Conservation (phyloP, 2,329 filamentous ascomycete genomes). For the Fusarium ramigenum region DNA sequence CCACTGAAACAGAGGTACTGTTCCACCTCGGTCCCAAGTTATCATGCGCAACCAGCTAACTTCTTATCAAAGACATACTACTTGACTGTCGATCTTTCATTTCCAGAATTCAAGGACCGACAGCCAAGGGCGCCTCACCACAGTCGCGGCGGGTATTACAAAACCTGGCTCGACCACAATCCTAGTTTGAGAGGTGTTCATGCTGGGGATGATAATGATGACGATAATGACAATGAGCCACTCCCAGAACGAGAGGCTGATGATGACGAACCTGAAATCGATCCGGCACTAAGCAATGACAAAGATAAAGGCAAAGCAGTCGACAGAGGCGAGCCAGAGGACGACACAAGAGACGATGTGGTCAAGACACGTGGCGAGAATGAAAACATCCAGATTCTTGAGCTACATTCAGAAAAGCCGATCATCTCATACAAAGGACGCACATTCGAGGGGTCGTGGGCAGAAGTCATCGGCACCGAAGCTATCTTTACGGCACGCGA, state of each 20-base stretch:
- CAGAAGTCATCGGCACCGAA: constrained; percentile 84
- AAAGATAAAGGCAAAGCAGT: constrained; percentile 36
- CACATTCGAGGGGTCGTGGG: constrained; percentile 84
- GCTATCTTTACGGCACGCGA: constrained; percentile 71
- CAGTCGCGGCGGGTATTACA: constrained; percentile 58
- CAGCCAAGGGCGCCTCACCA: constrained; percentile 52
- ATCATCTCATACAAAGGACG: constrained; percentile 82
- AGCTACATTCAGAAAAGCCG: constrained; percentile 79
- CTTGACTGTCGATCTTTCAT: constrained; percentile 70
- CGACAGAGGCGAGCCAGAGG: constrained; percentile 10
- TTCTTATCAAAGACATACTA: constrained; percentile 65
- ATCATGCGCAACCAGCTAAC: constrained; percentile 10
- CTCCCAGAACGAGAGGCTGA: constrained; percentile 50
- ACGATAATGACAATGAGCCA: constrained; percentile 46
- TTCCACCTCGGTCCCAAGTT: background rate
- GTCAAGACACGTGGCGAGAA: constrained; percentile 25
- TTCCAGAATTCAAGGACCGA: constrained; percentile 63
- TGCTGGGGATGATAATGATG: constrained; percentile 37
- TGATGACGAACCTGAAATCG: constrained; percentile 41
- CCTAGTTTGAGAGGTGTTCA: constrained; percentile 26
- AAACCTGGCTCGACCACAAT: constrained; percentile 51
- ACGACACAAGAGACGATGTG: constrained; percentile 22
- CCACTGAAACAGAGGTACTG: constrained; percentile 67
- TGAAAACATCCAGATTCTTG: constrained; percentile 78
- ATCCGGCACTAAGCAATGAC: constrained; percentile 34